Evolutionary conservation across 2,329 filamentous ascomycete genomes (phyloP).

Genomic region (Remersonia thermophila): DNA sequence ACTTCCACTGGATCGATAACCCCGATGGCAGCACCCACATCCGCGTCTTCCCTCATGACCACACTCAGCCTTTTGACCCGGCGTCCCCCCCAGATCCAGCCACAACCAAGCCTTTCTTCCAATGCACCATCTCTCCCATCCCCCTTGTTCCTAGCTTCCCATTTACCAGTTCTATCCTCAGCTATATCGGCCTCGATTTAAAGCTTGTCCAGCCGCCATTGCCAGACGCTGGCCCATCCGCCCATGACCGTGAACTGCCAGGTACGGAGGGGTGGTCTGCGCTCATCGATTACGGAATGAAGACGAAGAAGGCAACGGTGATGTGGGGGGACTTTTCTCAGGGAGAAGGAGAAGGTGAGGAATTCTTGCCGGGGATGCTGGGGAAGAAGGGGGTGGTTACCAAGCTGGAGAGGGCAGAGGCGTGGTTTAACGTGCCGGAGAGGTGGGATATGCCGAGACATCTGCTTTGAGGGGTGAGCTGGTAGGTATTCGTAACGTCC

Average conservation of each 20-base stretch:
- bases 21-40: conserved; percentile 22
- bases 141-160: conserved; percentile 32
- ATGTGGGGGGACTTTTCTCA: conserved; percentile 37
- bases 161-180: conserved; percentile 26
- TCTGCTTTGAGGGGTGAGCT: too few relatives aligned
- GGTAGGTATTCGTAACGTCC: too few relatives aligned
- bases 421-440: too few relatives aligned
- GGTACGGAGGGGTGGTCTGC: conserved; percentile 36
- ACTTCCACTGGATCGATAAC: conserved; percentile 32
- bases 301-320: conserved; percentile 23
- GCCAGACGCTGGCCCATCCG: conserved; percentile 25
- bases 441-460: too few relatives aligned
- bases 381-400: too few relatives aligned
- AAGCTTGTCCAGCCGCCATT: conserved; percentile 38
- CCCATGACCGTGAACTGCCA: conserved; percentile 28
- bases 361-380: too few relatives aligned
- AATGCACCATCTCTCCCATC: conserved; percentile 31
- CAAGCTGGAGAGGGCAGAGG: too few relatives aligned
- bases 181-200: conserved; percentile 30
- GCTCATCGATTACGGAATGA: conserved; percentile 21
- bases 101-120: conserved; percentile 31
- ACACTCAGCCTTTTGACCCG: conserved; percentile 14
- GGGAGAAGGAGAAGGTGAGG: conserved; percentile 17
- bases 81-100: conserved; percentile 20
- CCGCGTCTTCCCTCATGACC: conserved; percentile 34